phyloP scores from a whole-genome alignment of 2,329 filamentous ascomycete genomes.

The Trichoderma simmonsii region DNA sequence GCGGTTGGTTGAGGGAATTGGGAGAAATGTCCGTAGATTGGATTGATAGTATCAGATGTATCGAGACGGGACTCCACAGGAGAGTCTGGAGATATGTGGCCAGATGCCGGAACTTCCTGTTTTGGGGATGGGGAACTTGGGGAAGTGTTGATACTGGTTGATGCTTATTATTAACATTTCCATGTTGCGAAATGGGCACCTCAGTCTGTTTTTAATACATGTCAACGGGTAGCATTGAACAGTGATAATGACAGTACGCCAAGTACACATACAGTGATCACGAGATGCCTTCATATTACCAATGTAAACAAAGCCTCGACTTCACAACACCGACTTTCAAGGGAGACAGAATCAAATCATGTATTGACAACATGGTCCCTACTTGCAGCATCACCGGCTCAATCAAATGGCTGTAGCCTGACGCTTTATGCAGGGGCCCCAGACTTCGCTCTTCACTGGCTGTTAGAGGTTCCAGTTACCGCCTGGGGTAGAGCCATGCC shows the following conservation, averaged over 20 bases:
- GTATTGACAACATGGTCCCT: not conserved
- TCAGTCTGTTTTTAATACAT: not conserved
- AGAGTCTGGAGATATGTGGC: not conserved
- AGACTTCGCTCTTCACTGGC: not conserved
- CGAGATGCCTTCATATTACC: not conserved
- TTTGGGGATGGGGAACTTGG: not conserved
- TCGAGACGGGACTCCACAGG: not conserved
- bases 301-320: not conserved
- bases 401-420: not conserved
- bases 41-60: not conserved
- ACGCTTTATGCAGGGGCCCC: constrained; percentile 7
- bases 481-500: constrained; percentile 7
- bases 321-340: not conserved
- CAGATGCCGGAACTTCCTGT: not conserved
- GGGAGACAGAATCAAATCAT: not conserved
- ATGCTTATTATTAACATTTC: not conserved
- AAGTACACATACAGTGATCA: not conserved
- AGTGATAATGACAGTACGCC: too few species aligned
- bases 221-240: too few species aligned
- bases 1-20: not conserved
- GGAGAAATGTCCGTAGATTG: not conserved
- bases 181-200: too few species aligned
- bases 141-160: not conserved
- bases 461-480: not conserved
- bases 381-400: not conserved